Evolutionary conservation across 1,284 basidiomycete species (phyloP), one percentile per base, ranked within the genome.

Genomic region (Ceratobasidium sp.): DNA sequence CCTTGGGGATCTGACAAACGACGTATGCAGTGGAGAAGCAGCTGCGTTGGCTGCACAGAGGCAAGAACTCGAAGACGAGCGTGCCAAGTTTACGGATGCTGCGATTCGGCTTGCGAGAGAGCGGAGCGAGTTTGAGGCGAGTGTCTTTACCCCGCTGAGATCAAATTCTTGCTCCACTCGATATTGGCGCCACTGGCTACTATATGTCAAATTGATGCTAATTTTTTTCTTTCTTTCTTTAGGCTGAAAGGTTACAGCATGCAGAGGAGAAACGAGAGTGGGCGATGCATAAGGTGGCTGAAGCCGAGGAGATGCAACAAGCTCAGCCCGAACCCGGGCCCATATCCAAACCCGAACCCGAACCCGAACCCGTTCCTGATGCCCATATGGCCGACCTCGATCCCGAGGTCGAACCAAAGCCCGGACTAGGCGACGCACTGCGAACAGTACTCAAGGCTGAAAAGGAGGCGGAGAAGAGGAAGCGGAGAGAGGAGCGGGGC

Each of bases 261-360:
- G 72, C 86, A 49, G 90, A 91, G 74, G 90, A 92, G 78, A 88
- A 86, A 76, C 83, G 87, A 23, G 81, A 83, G 51, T 89, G 86
- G 86, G 84, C 89, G 69, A 84, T 87, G 0, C 84, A 89, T 53
- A 82, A 83, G 11, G 36, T 38, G 11, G 36, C 36, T 11, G 36
- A 38, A 77, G 81, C 88, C 0, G 84, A 85, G 0, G 84, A 87
- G 42, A 79, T 85, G 87, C 16, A 12, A 12, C 23, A 3, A 25
- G 8, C 33, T 38, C 16, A 14, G 16, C 62, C 46, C 23, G 18
- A 64, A 6, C 33, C 46, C 14, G 44, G 12, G n/a, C 38, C 48
- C 12, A 30, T n/a, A 25, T 30, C 36, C 33, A 18, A n/a, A n/a
- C n/a, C n/a, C n/a, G n/a, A 21, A 23, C n/a, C 14, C 59, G 48